Base-by-base conservation (phyloP, 768 basidiomycete genomes). In the Amanita fuliginea region DNA sequence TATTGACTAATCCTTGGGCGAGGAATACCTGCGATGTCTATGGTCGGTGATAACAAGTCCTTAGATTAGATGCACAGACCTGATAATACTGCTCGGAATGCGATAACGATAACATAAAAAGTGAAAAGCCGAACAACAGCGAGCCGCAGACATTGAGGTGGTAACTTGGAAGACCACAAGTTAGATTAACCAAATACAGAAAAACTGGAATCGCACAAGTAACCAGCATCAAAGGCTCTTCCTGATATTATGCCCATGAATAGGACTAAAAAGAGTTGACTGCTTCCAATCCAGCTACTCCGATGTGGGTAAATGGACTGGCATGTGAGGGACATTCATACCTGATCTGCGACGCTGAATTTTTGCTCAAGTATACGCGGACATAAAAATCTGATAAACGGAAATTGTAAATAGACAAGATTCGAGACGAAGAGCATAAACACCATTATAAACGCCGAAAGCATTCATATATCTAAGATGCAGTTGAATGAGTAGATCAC, bases 181-280 rank as follows among this genome's bases (percentile, higher is more conserved):
- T 49, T 2, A 34, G 47, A n/a, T 22, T 14, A 3, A 18, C 16
- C n/a, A 40, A 22, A 30, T 18, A 16, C n/a, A 6, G 16, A 21
- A 14, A 7, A 4, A 10, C 9, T 9, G 24, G 2, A 24, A 22
- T 53, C 69, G 55, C 55, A 72, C 73, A 76, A 76, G 58, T 76
- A 73, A 45, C 78, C 78, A 18, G 65, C 65, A 44, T 80, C 78
- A 54, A 75, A 76, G 5, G 70, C 59, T 42, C 71, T 65, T 10
- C 78, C 78, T 3, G 69, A 64, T 39, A 73, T 46, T 22, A 76
- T 58, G 1, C 76, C 75, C 34, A 64, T 62, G 2, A 70, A 64
- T 32, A 77, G 59, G 16, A 72, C 61, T 14, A 78, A 59, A 47
- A 73, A 69, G 8, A 76, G 59, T 46, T 80, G 75, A 7, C 67